These are phyloP conservation scores for Aspergillus luchuensis DNA, from an alignment of 2,329 filamentous ascomycete species.

Conservation along the genomic window DNA sequence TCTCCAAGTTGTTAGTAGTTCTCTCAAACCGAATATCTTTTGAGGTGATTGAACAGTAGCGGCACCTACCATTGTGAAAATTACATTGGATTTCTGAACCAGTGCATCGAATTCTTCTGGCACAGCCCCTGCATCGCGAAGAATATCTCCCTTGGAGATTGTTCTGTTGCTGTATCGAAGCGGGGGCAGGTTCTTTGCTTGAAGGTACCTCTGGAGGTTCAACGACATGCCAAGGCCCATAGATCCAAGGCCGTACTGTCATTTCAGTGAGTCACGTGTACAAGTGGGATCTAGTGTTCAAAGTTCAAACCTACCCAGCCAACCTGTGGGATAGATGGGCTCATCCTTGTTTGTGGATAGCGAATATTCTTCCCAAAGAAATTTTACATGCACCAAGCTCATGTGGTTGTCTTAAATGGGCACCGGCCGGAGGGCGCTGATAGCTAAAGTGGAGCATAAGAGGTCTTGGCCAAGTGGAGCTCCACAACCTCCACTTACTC, in stretches of 20 bases:
- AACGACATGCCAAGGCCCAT: conserved; percentile 56
- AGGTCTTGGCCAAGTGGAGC: neutral
- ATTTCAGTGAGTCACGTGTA: neutral
- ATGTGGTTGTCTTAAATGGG: too few species aligned
- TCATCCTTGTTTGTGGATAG: too few species aligned
- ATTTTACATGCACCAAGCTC: too few species aligned
- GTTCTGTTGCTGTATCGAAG: conserved; percentile 41
- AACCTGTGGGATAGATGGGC: neutral
- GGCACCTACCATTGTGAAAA: conserved; percentile 6
- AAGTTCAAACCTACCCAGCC: neutral
- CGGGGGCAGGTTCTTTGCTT: conserved; percentile 14
- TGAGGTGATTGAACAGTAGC: too few species aligned
- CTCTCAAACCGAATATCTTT: too few species aligned
- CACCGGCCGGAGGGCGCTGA: too few species aligned
- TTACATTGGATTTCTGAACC: neutral
- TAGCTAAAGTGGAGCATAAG: too few species aligned
- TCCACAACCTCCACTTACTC: neutral
- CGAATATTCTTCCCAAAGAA: too few species aligned
- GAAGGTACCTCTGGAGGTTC: conserved; percentile 52
- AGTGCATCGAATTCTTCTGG: neutral
- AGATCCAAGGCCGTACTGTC: conserved; percentile 48
- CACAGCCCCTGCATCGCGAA: neutral
- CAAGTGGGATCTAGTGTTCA: neutral
- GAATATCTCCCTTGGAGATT: neutral
- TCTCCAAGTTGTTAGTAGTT: neutral